Evolutionary conservation across 345 rosid species (phyloP).

Genomic region (Camelina hispida): DNA sequence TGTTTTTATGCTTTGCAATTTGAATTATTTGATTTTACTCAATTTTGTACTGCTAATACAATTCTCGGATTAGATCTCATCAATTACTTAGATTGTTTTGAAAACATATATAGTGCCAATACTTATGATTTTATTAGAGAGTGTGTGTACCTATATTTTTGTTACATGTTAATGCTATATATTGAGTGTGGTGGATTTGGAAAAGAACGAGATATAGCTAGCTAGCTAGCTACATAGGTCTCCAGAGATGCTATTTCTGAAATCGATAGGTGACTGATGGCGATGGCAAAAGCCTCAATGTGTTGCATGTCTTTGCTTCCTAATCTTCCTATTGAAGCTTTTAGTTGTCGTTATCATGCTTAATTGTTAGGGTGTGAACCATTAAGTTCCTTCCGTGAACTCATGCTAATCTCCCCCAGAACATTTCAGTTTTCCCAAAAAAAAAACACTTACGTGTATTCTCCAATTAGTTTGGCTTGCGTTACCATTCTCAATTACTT

Average conservation of each 20-base stretch:
- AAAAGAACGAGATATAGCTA: too few relatives aligned
- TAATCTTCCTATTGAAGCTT: conserved; percentile 2
- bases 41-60: neutral
- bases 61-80: conserved; percentile 3
- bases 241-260: neutral
- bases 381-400: conserved; percentile 2
- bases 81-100: too few relatives aligned
- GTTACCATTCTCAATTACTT: neutral
- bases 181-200: too few relatives aligned
- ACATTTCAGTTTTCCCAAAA: neutral
- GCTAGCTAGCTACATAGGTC: too few relatives aligned
- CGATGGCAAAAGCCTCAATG: neutral
- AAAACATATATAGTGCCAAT: too few relatives aligned
- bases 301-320: neutral
- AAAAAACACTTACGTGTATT: too few relatives aligned
- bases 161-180: too few relatives aligned
- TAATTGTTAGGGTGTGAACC: neutral
- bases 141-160: too few relatives aligned
- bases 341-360: neutral
- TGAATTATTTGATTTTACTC: neutral
- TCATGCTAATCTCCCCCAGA: neutral
- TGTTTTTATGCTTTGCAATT: conserved; percentile 11
- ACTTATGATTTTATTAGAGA: too few relatives aligned
- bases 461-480: neutral
- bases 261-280: neutral